Evolutionary conservation across 2,329 filamentous ascomycete species (phyloP).

Genomic region (Biscogniauxia marginata): DNA sequence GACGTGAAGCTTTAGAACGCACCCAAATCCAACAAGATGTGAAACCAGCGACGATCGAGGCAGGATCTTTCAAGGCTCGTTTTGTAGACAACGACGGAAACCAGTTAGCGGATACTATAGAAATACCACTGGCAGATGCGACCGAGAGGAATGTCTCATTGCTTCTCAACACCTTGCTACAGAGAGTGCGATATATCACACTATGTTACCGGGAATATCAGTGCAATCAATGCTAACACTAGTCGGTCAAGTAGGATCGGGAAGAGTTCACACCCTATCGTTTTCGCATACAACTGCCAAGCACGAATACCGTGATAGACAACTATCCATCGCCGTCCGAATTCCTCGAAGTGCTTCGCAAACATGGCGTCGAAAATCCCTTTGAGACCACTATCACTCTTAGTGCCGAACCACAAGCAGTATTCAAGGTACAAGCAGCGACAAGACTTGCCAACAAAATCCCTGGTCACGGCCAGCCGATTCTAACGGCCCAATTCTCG

Average conservation of each 20-base stretch:
- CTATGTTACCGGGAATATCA: not conserved
- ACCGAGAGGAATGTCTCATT: constrained; percentile 87
- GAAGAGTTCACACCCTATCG: constrained; percentile 62
- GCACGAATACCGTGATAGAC: constrained; percentile 52
- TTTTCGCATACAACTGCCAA: constrained; percentile 59
- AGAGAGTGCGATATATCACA: constrained; percentile 54
- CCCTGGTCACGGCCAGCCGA: constrained; percentile 87
- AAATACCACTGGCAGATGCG: constrained; percentile 80
- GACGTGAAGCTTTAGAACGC: constrained; percentile 69
- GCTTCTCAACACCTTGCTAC: constrained; percentile 80
- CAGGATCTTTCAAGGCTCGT: constrained; percentile 79
- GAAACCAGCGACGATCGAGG: constrained; percentile 61
- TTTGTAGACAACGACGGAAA: constrained; percentile 80
- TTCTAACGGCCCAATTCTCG: constrained; percentile 82
- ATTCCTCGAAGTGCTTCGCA: constrained; percentile 52
- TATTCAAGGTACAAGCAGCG: constrained; percentile 90
- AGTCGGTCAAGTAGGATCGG: constrained; percentile 37
- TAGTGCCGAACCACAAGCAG: constrained; percentile 75
- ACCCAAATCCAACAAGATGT: constrained; percentile 75
- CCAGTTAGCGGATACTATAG: constrained; percentile 67
- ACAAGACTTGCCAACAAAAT: constrained; percentile 87
- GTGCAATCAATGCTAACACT: constrained; percentile 6
- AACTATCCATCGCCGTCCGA: constrained; percentile 51
- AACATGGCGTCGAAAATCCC: constrained; percentile 56
- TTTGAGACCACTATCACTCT: constrained; percentile 57